Evolutionary conservation across 2,329 filamentous ascomycete species (phyloP), one percentile per base, ranked within the genome.

Genomic region (Trichoderma guizhouense): DNA sequence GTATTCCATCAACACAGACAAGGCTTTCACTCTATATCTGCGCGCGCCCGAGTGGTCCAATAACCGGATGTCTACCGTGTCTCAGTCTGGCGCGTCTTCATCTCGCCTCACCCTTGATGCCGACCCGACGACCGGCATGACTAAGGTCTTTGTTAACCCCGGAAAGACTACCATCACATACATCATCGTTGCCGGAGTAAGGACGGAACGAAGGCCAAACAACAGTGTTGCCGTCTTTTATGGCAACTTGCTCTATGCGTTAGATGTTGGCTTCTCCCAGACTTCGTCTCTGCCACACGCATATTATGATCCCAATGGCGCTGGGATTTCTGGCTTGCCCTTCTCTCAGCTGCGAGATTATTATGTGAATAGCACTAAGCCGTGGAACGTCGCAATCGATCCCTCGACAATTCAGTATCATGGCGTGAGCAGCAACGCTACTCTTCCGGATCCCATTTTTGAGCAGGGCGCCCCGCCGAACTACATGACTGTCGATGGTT

Each of bases 221-320:
- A 76, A 82, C 64, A 83, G 83, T 1, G 79, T 84, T 5, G 77
- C 82, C 12, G 78, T 86, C 14, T 84, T 84, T 72, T 80, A 82
- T 53, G 84, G 84, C 1, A 76, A 83, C 1, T 75, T 86, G 1
- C 80, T 86, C 0, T 86, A 85, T 67, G 81, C 83, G 0, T 75
- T 84, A 11, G 79, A 82, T 7, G 78, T 85, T 5, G 77, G 77
- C 30, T 79, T 78, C 24, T 72, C 77, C 11, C 72, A 75, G n/a
- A 74, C 74, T 2, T 75, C 72, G 63, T 77, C 65, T 64, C 73
- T 73, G 21, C 76, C 77, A 1, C 77, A 77, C 63, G 66, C 73
- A 5, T 77, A 73, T 24, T 60, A 26, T n/a, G 61, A 75, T 47
- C 73, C 77, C 3, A 62, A 21, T 2, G 74, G 76, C 0, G 62